Evolutionary conservation across 78 protist genomes (phyloP), one percentile per base, ranked within the genome.

Genomic region (Ministeria vibrans): DNA sequence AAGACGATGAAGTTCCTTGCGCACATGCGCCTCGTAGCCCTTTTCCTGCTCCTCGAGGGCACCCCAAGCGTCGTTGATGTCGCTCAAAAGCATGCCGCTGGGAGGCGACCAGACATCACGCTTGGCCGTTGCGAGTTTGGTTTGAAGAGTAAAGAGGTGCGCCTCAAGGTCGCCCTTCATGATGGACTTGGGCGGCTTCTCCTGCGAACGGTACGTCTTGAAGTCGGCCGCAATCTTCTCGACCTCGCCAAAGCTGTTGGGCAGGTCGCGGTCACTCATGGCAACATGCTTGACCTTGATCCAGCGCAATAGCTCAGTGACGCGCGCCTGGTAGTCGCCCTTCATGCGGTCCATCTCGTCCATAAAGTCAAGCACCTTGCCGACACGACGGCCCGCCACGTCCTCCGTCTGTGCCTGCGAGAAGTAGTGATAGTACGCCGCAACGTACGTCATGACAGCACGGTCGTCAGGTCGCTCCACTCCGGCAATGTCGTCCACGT

Each of bases 371-470:
- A 80, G 61, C 36, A 83, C 32, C 32, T 64, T 72, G 53, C 2
- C 25, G 49, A 88, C 11, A 1, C 83, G 83, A 18, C 61, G 69
- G 23, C 72, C 91, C 7, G 84, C 83, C 18, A 27, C 18, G 27
- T 84, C 80, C 44, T 2, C 64, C 71, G 82, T 81, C 39, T 53
- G 20, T 34, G 13, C 27, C 34, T 75, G 6, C 66, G 87, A 85
- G 44, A 86, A 90, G 44, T 25, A 38, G 78, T 89, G 46, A 83
- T 72, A 89, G 84, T 69, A 86, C 49, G 25, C 32, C 38, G 91
- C 79, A 15, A 87, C 87, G 20, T 81, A 84, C 22, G 91, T 90
- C 91, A 90, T 90, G 45, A 90, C 69, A 0, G 88, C 81, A 51
- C 81, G 84, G 73, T 87, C 93, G 81, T 90, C 93, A 18, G 93